Evolutionary conservation across 305 asterid species (phyloP).

Genomic region (Fraxinus sp.): DNA sequence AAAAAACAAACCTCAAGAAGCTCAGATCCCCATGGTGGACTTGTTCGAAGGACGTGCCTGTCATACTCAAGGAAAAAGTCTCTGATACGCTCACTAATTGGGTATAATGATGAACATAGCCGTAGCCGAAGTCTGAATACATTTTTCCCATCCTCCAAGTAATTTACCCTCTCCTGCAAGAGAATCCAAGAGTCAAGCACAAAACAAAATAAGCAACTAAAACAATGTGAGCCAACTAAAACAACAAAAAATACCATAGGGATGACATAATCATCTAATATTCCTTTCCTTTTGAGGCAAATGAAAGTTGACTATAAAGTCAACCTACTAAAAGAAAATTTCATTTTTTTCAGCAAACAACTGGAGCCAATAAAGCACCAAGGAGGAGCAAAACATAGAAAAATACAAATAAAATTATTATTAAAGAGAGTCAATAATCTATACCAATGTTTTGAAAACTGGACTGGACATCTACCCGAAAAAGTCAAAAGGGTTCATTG

Average conservation of each 20-base stretch:
- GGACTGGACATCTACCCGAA: neutral
- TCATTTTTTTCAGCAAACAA: neutral
- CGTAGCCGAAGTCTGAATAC: conserved; percentile 83
- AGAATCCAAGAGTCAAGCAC: conserved; percentile 18
- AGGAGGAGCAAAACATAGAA: neutral
- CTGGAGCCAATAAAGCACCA: neutral
- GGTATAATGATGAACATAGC: conserved; percentile 89
- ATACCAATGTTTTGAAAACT: neutral
- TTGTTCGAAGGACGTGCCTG: conserved; percentile 94
- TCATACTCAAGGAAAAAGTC: conserved; percentile 98
- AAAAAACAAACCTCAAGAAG: conserved; percentile 80
- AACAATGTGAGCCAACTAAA: neutral
- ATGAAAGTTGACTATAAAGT: neutral
- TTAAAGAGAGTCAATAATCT: neutral
- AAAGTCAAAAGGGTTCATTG: neutral
- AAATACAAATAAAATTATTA: neutral
- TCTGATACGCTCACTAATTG: conserved; percentile 94
- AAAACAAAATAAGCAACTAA: neutral
- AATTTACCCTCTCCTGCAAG: conserved; percentile 85
- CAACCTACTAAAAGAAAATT: neutral
- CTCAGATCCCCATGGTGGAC: conserved; percentile 99
- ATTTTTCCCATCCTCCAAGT: conserved; percentile 95
- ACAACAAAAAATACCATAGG: neutral
- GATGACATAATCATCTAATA: neutral
- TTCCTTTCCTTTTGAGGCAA: neutral